Conservation (phyloP, 352 stramenopile genomes). For the Aphanomyces euteiches region DNA sequence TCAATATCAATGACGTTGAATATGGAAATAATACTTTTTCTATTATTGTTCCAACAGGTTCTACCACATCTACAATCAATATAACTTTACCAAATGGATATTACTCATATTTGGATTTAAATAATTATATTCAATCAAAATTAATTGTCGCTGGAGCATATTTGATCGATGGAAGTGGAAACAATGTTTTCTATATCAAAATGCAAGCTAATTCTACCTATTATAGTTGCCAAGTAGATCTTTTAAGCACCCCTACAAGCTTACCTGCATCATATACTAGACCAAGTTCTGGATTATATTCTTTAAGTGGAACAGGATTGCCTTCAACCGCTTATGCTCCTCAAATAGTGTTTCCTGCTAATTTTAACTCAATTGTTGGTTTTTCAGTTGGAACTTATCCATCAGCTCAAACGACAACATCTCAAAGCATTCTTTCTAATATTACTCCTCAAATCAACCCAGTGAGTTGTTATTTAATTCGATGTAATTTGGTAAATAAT, state of each 20-base stretch:
- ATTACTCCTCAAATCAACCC: neutral
- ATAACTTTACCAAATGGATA: conserved; percentile 8
- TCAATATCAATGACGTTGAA: neutral
- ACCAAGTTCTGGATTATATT: conserved; percentile 1
- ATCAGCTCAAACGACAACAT: neutral
- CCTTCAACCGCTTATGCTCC: neutral
- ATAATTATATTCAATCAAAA: neutral
- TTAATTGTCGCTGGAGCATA: neutral
- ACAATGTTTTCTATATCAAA: conserved; percentile 7
- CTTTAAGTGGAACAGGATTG: conserved; percentile 2
- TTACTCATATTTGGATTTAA: neutral
- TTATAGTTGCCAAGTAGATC: neutral
- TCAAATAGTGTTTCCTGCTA: neutral
- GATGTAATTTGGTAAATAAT: conserved; percentile 5
- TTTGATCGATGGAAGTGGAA: neutral
- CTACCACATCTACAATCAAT: neutral
- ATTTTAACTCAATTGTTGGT: conserved; percentile 1
- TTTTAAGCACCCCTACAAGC: neutral
- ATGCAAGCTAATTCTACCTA: neutral
- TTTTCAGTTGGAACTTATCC: neutral
- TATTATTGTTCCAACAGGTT: neutral
- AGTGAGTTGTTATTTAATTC: neutral
- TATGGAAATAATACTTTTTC: conserved; percentile 3
- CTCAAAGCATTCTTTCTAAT: neutral
- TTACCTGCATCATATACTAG: neutral